A percentile compares a stretch with the other conserved stretches of the same genome.
These are phyloP conservation scores for Zostera marina DNA, from an alignment of 116 monocot genomes.

Conservation along the genomic window DNA sequence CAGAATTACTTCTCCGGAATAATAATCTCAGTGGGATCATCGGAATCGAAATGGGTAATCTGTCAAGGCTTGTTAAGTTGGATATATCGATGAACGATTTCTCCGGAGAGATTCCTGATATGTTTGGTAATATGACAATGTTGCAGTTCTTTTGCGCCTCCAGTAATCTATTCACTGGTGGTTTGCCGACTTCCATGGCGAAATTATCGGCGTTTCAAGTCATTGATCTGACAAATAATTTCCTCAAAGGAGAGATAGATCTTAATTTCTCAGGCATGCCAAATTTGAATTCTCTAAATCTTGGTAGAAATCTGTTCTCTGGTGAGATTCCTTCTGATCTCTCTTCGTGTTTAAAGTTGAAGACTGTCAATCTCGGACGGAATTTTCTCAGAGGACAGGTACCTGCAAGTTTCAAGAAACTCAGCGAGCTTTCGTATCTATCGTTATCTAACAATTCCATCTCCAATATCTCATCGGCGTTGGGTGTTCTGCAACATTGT, in stretches of 20 bases:
- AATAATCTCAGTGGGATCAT: conserved; percentile 38
- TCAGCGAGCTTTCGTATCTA: conserved; percentile 32
- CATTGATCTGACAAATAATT: conserved; percentile 63
- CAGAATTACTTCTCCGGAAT: conserved; percentile 22
- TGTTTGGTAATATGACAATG: conserved; percentile 24
- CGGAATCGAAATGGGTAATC: conserved; percentile 36
- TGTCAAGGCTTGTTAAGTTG: conserved; percentile 46
- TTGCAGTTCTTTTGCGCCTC: conserved; percentile 36
- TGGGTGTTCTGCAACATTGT: conserved; percentile 44
- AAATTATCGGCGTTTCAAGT: conserved; percentile 27
- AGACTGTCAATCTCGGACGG: conserved; percentile 45
- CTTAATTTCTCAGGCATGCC: conserved; percentile 43
- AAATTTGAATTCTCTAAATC: conserved; percentile 35
- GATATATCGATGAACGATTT: conserved; percentile 65
- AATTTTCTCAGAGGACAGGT: conserved; percentile 52
- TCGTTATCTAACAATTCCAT: conserved; percentile 64
- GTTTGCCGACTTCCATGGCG: conserved; percentile 54
- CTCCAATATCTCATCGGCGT: conserved; percentile 36
- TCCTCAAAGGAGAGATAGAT: conserved; percentile 35
- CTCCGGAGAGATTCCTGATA: conserved; percentile 41
- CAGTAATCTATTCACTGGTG: conserved; percentile 45
- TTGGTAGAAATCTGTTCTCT: conserved; percentile 31
- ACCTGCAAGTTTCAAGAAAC: conserved; percentile 41
- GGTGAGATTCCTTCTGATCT: conserved; percentile 38
- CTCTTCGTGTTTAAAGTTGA: conserved; percentile 30